A percentile compares a stretch with the other conserved stretches of the same genome.
phyloP scores from a whole-genome alignment of 169 alveolate genomes.

The Cystoisospora suis region DNA sequence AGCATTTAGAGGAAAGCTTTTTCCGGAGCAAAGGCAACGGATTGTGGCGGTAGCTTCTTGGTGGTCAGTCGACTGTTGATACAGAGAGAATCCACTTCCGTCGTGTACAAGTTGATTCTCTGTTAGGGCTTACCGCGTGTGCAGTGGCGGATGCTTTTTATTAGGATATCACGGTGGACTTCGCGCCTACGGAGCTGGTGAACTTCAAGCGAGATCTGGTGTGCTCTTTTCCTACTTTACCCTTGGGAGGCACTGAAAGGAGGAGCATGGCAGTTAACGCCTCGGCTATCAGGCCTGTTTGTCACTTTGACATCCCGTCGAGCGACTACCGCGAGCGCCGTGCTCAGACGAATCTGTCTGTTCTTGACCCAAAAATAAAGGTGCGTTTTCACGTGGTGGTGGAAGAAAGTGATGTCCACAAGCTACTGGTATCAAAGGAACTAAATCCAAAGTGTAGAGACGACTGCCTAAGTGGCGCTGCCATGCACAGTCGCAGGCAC shows the following conservation, averaged over 20 bases:
- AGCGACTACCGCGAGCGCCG: slow-evolving; percentile 60
- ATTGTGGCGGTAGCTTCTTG: no score
- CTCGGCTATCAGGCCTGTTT: slow-evolving; percentile 84
- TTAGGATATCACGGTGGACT: slow-evolving; percentile 62
- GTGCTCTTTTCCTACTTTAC: slow-evolving; percentile 59
- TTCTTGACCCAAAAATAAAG: slow-evolving; percentile 75
- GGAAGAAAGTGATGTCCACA: no score
- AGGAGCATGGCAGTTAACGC: slow-evolving; percentile 48
- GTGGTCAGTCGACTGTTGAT: no score
- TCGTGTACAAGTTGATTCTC: no score
- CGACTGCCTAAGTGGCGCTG: no score
- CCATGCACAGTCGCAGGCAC: no score
- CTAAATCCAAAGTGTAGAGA: no score
- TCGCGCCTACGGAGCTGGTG: slow-evolving; percentile 69
- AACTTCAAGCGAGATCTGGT: slow-evolving; percentile 61
- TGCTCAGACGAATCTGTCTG: neutral
- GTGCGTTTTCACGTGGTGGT: slow-evolving; percentile 80
- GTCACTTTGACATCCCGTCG: slow-evolving; percentile 89
- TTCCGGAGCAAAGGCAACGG: no score
- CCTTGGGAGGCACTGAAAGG: slow-evolving; percentile 46
- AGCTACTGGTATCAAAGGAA: no score
- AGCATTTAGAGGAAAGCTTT: no score
- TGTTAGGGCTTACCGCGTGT: slow-evolving; percentile 29
- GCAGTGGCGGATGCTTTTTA: no score
- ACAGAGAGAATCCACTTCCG: no score